Base-by-base conservation (phyloP, 768 basidiomycete genomes). In the Serendipita sp. region DNA sequence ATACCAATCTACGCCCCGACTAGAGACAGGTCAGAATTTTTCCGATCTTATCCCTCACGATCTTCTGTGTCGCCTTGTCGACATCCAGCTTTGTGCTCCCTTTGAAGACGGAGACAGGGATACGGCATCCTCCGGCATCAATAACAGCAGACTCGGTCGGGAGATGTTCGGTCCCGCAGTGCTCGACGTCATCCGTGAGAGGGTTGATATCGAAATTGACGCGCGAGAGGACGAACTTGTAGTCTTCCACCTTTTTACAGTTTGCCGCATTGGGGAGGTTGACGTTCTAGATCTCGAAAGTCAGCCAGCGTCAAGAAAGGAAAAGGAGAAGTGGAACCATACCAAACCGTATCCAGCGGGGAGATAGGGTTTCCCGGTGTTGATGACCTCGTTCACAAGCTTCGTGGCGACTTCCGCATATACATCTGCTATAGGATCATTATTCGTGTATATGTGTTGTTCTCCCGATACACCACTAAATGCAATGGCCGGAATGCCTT, bases 401-500 rank as follows among this genome's bases (percentile, higher is more conserved):
- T 71, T 73, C 28, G 76, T 68, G 56, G 75, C 72, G 44, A 81
- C 76, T 17, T 71, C 64, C 22, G 79, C 72, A 68, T 80, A 80
- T 62, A 76, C 71, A 50, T 69, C 65, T 7, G 79, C 76, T 9
- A 61, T 33, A 24, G 53, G 53, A 28, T 58, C 53, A 4, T 13
- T 24, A 7, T 58, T 24, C 9, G 53, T 58, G 53, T 28, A 58
- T 1, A 58, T 33, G 31, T 61, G 60, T 3, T 44, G 38, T 22
- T 9, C 9, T 9, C 73, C 77, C 17, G 74, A 71, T 13, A 67
- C 66, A 30, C 74, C 76, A 13, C 78, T 80, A 71, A 79, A 80
- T 0, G 80, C 80, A 33, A 76, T 72, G 1, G 79, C 75, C 1
- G 80, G 79, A 41, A 81, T 73, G 33, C 80, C 80, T 66, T 77